Base-by-base conservation (phyloP, 805 yeast species). In the Saccharomycopsis sp. region DNA sequence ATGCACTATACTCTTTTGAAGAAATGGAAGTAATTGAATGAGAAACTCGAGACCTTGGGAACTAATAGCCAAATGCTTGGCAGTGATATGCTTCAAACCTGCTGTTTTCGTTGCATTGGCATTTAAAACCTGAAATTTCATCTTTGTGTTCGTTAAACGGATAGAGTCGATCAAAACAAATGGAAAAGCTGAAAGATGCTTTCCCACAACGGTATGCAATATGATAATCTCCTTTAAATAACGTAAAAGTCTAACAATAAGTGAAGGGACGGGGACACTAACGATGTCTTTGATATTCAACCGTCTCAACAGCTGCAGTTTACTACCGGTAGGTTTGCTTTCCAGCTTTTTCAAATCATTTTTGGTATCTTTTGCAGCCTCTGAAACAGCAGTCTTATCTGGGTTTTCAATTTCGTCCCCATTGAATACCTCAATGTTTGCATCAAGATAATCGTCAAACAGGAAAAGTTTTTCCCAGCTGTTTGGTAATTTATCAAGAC, bases 101-200 rank as follows among this genome's bases (percentile, higher is more conserved):
- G 92, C 88, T 0, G 91, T 80, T 62, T 82, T 71, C 1, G 88
- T 85, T 1, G 92, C 92, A 48, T 87, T 89, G 0, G 91, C 90
- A 50, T 84, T 86, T 41, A 87, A 71, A 46, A 87, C 83, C 2
- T 87, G 79, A 61, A 81, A 80, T 2, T 80, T 77, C 3, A 80
- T 72, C 59, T 83, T 79, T 16, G 80, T 68, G 63, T 86, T 85
- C 64, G 80, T 71, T 9, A 78, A 70, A 48, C 77, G 76, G 50
- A 84, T 62, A n/a, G 82, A 63, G 51, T 78, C 82, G 3, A 72
- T 55, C 29, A 81, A 54, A 59, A 67, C 63, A 58, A 60, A 60
- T 2, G 63, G 61, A 24, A 60, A 60, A 18, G 57, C 50, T 1
- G 55, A 14, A 5, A 51, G 55, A 2, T 53, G 55, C 21, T 51